Conservation (phyloP, 192 early-diverging fungal species). For the Gamsiella multidivaricata region DNA sequence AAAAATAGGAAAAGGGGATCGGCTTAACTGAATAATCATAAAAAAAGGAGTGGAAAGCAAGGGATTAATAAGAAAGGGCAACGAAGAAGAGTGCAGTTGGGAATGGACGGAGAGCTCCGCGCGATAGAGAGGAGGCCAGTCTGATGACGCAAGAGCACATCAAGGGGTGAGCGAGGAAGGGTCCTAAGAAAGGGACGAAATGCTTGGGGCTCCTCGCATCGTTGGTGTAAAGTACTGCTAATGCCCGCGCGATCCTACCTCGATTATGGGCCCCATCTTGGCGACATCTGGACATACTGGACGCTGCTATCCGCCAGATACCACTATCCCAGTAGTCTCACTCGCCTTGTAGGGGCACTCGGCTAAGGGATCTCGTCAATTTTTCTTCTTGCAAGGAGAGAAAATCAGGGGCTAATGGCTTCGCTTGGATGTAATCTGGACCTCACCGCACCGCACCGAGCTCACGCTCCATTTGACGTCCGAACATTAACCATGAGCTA, state of each 20-base stretch:
- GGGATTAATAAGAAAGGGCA: slow-evolving; percentile 10
- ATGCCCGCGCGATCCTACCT: no score
- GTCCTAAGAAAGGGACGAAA: no score
- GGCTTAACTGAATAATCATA: slow-evolving; percentile 22
- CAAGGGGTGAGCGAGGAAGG: background rate
- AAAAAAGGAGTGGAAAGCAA: slow-evolving; percentile 52
- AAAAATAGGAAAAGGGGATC: slow-evolving; percentile 47
- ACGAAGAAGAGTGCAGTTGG: slow-evolving; percentile 10
- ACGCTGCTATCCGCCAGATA: no score
- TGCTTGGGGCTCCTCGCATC: no score
- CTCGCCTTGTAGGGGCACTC: no score
- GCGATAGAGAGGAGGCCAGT: slow-evolving; percentile 11
- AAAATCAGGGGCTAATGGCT: slow-evolving; percentile 32
- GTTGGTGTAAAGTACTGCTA: no score
- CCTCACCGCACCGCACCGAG: no score
- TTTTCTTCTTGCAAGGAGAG: background rate
- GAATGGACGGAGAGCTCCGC: slow-evolving; percentile 31
- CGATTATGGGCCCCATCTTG: no score
- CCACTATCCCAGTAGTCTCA: no score
- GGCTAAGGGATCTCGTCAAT: no score
- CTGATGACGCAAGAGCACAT: background rate
- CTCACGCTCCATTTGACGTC: no score
- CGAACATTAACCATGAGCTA: no score
- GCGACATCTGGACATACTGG: background rate
- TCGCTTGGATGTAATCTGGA: background rate